A percentile compares a stretch with the other conserved stretches of the same genome.
Conservation (phyloP, 148 eudicot species). For the Fagopyrum tataricum region DNA sequence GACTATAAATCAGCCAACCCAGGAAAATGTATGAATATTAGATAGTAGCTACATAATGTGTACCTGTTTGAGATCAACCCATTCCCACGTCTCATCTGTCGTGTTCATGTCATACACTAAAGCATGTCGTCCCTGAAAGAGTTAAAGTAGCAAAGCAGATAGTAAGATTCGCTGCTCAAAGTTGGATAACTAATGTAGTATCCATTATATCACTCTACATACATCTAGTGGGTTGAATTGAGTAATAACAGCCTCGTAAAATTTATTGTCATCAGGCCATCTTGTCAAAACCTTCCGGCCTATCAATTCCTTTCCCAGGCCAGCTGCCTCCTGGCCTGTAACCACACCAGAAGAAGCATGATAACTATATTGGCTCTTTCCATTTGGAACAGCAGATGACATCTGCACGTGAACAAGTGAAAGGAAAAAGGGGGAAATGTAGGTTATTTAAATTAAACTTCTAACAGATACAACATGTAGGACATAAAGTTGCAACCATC, state of each 20-base stretch:
- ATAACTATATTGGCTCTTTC: conserved; percentile 30
- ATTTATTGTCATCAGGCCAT: conserved; percentile 90
- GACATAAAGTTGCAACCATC: background rate
- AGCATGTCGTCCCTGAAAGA: conserved; percentile 76
- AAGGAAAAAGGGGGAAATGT: background rate
- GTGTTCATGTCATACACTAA: conserved; percentile 66
- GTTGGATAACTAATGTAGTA: conserved; percentile 13
- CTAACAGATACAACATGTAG: background rate
- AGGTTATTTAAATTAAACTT: background rate
- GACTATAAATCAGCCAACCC: background rate
- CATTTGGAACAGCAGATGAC: conserved; percentile 19
- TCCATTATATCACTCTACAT: conserved; percentile 21
- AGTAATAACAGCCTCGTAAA: conserved; percentile 79
- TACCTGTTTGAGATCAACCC: conserved; percentile 87
- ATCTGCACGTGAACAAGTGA: conserved; percentile 25
- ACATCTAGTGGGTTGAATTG: conserved; percentile 71
- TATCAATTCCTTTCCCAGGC: conserved; percentile 43
- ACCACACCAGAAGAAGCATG: conserved; percentile 38
- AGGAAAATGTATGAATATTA: background rate
- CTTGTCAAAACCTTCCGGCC: conserved; percentile 83
- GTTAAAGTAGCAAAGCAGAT: conserved; percentile 14
- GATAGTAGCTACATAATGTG: conserved; percentile 3
- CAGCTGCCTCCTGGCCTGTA: conserved; percentile 33
- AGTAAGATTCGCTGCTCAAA: conserved; percentile 18
- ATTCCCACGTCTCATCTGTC: conserved; percentile 72